Conservation (phyloP, 768 basidiomycete genomes). For the Pholiota conissans region DNA sequence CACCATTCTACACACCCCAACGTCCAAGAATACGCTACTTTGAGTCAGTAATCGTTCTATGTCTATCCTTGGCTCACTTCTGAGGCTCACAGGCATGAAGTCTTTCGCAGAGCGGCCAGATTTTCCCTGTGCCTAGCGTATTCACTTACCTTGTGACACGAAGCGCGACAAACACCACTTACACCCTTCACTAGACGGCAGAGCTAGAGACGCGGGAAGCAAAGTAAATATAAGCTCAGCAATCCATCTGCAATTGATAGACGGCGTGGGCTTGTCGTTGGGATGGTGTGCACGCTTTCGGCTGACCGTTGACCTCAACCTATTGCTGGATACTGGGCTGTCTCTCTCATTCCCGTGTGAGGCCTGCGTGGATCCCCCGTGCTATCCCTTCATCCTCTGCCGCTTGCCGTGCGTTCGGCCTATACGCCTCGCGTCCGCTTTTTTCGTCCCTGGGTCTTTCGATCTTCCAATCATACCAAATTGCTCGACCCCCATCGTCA, state of each 20-base stretch:
- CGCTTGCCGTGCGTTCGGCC: background rate
- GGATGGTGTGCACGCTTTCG: background rate
- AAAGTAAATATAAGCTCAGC: constrained; percentile 1
- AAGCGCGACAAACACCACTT: background rate
- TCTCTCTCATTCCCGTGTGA: background rate
- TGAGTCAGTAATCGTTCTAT: background rate
- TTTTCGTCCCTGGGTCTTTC: background rate
- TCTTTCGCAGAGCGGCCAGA: background rate
- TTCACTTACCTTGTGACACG: background rate
- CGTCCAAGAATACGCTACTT: background rate
- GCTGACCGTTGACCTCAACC: background rate
- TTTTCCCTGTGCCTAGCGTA: background rate
- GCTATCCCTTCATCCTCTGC: background rate
- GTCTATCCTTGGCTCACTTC: background rate
- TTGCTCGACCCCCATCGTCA: background rate
- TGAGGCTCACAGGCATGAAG: background rate
- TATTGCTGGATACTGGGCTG: background rate
- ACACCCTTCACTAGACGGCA: background rate
- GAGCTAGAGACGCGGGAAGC: background rate
- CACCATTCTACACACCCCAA: background rate
- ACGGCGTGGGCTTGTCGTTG: constrained; percentile 1
- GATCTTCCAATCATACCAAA: background rate
- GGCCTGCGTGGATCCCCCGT: background rate
- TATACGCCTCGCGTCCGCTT: background rate
- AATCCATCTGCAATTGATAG: background rate